Evolutionary conservation across 2,329 filamentous ascomycete species (phyloP).

Genomic region (Aspergillus tanneri): DNA sequence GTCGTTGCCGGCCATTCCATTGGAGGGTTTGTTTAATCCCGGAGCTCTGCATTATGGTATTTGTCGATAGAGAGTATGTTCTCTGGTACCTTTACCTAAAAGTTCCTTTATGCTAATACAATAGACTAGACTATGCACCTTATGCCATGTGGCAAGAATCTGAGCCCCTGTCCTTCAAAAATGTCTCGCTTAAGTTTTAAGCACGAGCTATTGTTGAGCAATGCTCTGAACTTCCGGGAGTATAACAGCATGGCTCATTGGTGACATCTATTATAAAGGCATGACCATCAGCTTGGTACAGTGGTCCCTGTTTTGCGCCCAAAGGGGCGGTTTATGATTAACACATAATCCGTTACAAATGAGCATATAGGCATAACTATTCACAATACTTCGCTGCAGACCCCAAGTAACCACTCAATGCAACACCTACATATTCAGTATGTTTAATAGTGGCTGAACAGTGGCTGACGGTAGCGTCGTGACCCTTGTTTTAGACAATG

Average conservation of each 20-base stretch:
- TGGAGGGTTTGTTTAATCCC: slow-evolving; percentile 42
- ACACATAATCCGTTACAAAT: slow-evolving; percentile 24
- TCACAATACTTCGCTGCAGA: slow-evolving; percentile 60
- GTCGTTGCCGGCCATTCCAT: slow-evolving; percentile 60
- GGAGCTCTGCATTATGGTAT: slow-evolving; percentile 49
- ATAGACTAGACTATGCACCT: slow-evolving; percentile 56
- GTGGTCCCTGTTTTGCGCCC: slow-evolving; percentile 56
- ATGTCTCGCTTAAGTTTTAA: slow-evolving; percentile 53
- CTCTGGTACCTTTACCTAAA: not conserved
- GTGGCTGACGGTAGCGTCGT: slow-evolving; percentile 48
- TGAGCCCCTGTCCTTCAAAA: slow-evolving; percentile 54
- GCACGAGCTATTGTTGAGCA: slow-evolving; percentile 55
- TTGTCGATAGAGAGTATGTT: slow-evolving; percentile 52
- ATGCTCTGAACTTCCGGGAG: slow-evolving; percentile 53
- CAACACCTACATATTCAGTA: slow-evolving; percentile 4
- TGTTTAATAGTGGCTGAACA: slow-evolving; percentile 1
- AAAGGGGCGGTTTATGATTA: slow-evolving; percentile 47
- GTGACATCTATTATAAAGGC: slow-evolving; percentile 49
- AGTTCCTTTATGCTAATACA: slow-evolving; percentile 6
- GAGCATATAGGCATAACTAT: slow-evolving; percentile 51
- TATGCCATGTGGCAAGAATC: slow-evolving; percentile 56
- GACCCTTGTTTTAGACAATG: slow-evolving; percentile 27
- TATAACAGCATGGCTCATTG: slow-evolving; percentile 58
- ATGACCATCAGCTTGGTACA: slow-evolving; percentile 52
- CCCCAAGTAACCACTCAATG: slow-evolving; percentile 39